These are phyloP conservation scores for Cyphellophora attinorum DNA, from an alignment of 2,329 filamentous ascomycete genomes.

Conservation along the genomic window DNA sequence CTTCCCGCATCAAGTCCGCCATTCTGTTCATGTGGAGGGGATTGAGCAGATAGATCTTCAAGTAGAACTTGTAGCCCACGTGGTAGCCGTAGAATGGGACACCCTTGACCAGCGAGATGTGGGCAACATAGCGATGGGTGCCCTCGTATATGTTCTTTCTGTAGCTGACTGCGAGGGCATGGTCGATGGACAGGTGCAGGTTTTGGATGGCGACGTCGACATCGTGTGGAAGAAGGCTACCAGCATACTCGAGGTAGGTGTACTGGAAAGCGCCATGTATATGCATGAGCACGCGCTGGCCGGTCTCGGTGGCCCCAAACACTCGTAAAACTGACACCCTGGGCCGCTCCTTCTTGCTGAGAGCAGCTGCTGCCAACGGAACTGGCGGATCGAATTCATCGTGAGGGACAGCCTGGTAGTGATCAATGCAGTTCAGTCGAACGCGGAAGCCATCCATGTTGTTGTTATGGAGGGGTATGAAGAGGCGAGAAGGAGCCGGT, in stretches of 20 bases:
- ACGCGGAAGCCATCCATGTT: slow-evolving; percentile 72
- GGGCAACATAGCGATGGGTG: slow-evolving; percentile 68
- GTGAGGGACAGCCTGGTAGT: slow-evolving; percentile 75
- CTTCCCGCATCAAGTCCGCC: slow-evolving; percentile 77
- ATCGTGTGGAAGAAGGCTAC: slow-evolving; percentile 54
- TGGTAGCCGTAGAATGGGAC: slow-evolving; percentile 93
- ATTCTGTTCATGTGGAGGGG: slow-evolving; percentile 79
- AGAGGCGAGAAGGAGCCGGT: no score
- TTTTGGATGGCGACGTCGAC: slow-evolving; percentile 67
- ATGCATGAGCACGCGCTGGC: slow-evolving; percentile 92
- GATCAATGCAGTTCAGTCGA: slow-evolving; percentile 89
- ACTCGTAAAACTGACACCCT: slow-evolving; percentile 79
- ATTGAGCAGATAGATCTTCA: slow-evolving; percentile 92
- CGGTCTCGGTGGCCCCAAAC: slow-evolving; percentile 87
- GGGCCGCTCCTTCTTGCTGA: slow-evolving; percentile 52
- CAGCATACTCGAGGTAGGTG: slow-evolving; percentile 79
- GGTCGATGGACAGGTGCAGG: slow-evolving; percentile 80
- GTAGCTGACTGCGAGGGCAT: slow-evolving; percentile 78
- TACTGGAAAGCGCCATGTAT: slow-evolving; percentile 95
- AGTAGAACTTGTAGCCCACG: slow-evolving; percentile 80
- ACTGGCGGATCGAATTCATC: slow-evolving; percentile 67
- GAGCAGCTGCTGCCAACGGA: slow-evolving; percentile 43
- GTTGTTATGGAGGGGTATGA: slow-evolving; percentile 2
- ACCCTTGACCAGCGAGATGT: slow-evolving; percentile 85
- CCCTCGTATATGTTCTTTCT: slow-evolving; percentile 63